Conservation (phyloP, 805 yeast species). For the Pichia ethanolica region DNA sequence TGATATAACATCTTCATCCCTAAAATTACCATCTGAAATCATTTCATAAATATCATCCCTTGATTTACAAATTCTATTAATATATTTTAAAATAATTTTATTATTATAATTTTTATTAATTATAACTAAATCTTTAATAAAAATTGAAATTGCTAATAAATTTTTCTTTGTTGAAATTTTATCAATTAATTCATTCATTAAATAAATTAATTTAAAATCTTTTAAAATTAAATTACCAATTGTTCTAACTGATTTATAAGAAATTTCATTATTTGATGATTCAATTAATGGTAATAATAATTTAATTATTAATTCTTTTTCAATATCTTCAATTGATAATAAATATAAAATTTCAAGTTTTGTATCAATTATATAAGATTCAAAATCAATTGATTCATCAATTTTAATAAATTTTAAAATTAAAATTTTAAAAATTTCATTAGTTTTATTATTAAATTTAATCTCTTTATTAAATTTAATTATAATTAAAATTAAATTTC, state of each 20-base stretch:
- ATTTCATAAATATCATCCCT: background rate
- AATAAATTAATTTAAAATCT: background rate
- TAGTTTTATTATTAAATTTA: background rate
- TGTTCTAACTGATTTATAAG: conserved; percentile 80
- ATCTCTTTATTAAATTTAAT: background rate
- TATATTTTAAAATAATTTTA: background rate
- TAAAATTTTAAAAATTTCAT: background rate
- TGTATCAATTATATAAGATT: conserved; percentile 81
- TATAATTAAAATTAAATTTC: conserved; percentile 4
- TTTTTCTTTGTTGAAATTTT: background rate
- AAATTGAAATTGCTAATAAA: background rate
- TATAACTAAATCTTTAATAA: background rate
- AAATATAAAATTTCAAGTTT: conserved; percentile 81
- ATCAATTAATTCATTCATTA: background rate
- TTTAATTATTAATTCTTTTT: background rate
- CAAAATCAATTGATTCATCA: conserved; percentile 45
- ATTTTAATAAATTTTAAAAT: background rate
- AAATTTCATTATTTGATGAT: conserved; percentile 19
- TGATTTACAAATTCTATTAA: background rate
- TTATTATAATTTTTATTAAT: background rate
- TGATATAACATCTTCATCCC: conserved; percentile 5
- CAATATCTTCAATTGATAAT: conserved; percentile 40
- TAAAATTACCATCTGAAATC: background rate
- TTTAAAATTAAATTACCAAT: conserved; percentile 85
- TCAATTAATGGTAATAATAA: background rate